Conservation (phyloP, 225 moss, liverwort and hornwort species). For the Sphagnum tenellum region DNA sequence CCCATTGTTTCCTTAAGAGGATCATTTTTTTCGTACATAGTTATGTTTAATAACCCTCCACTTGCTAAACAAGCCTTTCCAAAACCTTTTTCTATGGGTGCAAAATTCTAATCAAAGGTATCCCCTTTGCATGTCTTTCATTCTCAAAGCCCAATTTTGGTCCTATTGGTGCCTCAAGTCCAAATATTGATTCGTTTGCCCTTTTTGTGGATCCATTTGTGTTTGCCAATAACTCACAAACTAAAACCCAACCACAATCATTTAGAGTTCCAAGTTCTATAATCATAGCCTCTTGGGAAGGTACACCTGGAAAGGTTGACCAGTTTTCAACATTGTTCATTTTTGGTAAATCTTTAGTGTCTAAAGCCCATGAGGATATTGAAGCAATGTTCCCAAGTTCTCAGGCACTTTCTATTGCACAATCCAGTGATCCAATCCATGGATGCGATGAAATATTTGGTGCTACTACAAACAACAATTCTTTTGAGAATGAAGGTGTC, state of each 20-base stretch:
- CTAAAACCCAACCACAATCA: slow-evolving; percentile 20
- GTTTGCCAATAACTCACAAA: slow-evolving; percentile 19
- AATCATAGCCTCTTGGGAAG: slow-evolving; percentile 29
- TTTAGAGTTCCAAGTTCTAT: slow-evolving; percentile 23
- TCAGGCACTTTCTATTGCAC: slow-evolving; percentile 12
- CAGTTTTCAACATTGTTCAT: slow-evolving; percentile 37
- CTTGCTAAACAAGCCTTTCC: slow-evolving; percentile 9
- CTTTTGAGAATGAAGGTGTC: slow-evolving; percentile 47
- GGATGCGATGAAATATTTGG: slow-evolving; percentile 75
- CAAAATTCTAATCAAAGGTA: slow-evolving; percentile 33
- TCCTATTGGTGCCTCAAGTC: background rate
- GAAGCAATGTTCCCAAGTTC: slow-evolving; percentile 34
- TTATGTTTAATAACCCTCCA: slow-evolving; percentile 42
- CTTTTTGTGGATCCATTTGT: slow-evolving; percentile 52
- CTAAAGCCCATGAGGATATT: slow-evolving; percentile 25
- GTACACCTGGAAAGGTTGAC: slow-evolving; percentile 5
- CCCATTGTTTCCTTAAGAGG: slow-evolving; percentile 18
- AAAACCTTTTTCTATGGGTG: slow-evolving; percentile 10
- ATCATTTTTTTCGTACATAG: slow-evolving; percentile 23
- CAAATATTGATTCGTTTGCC: slow-evolving; percentile 3
- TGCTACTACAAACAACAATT: slow-evolving; percentile 35
- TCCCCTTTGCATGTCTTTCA: slow-evolving; percentile 58
- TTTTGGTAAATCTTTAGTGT: slow-evolving; percentile 17
- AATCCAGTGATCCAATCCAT: slow-evolving; percentile 41
- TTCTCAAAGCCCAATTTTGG: slow-evolving; percentile 32